Conservation (phyloP, 1,139 yeast genomes). For the Yamadazyma trypodendri region DNA sequence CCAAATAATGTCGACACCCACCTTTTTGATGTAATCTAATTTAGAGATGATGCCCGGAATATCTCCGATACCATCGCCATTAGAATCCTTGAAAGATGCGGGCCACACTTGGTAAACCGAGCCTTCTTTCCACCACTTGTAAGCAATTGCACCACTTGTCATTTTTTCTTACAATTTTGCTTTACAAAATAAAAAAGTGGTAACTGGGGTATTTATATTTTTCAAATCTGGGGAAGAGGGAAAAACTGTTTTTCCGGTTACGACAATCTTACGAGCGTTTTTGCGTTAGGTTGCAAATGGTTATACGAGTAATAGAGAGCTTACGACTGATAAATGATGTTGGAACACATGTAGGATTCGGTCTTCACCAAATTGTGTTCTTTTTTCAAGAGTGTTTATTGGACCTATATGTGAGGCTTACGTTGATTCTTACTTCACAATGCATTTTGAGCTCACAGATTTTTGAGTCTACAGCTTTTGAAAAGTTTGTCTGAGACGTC, state of each 20-base stretch:
- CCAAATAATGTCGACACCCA: conserved; percentile 59
- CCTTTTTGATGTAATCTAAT: conserved; percentile 50
- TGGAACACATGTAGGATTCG: too few species aligned
- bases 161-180: not conserved
- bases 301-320: not conserved
- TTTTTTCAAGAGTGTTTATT: too few species aligned
- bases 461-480: too few species aligned
- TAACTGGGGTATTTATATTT: conserved; percentile 1
- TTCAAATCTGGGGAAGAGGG: conserved; percentile 3
- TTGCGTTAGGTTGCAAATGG: conserved; percentile 5
- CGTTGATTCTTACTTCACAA: too few species aligned
- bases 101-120: conserved; percentile 60
- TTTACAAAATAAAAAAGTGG: not conserved
- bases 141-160: conserved; percentile 5
- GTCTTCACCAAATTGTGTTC: too few species aligned
- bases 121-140: conserved; percentile 59
- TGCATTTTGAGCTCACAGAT: too few species aligned
- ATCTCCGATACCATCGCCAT: conserved; percentile 61
- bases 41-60: conserved; percentile 52
- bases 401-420: too few species aligned
- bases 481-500: too few species aligned
- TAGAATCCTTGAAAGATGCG: conserved; percentile 57
- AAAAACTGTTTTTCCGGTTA: conserved; percentile 3
- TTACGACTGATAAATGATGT: too few species aligned
- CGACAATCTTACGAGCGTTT: conserved; percentile 8